Evolutionary conservation across 805 yeast genomes (phyloP), one percentile per base, ranked within the genome.

Genomic region (Spathaspora girioi): DNA sequence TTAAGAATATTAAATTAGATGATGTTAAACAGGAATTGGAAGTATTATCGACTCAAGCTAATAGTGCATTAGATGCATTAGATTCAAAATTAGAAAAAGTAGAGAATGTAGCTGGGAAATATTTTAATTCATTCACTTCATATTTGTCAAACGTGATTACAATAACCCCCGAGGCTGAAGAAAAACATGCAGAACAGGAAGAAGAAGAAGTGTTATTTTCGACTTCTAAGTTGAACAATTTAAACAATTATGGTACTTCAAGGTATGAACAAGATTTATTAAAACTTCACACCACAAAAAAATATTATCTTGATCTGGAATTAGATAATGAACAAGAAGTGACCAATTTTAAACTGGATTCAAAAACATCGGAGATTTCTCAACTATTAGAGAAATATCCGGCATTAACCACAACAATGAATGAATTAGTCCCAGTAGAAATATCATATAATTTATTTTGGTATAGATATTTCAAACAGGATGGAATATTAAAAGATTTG

Each of bases 41-140:
- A 20, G 27, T 42, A 10, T 20, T 42, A 14, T 53, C 65, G n/a
- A 42, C 45, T 4, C 71, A 61, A 50, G 89, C 87, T 57, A 77
- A 76, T 45, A 81, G 79, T 38, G 75, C 75, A 48, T 71, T 91
- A 47, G 92, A 89, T 55, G 79, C 81, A 7, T 75, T 92, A 54
- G 97, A 91, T 65, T 70, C 80, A 8, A 56, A 83, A 57, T 73
- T 92, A 45, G 96, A 88, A 58, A 74, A 75, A 49, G 83, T 89
- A 7, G 97, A 92, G 64, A 79, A 78, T 48, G 68, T 77, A 31
- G 92, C 96, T 0, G 80, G 85, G 0, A 71, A 72, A n/a, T 83
- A 80, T 59, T 81, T 83, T 15, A 65, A 70, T 41, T 81, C 77
- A 60, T 72, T 87, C 50, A 80, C 89, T n/a, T 75, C 80, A 6